phyloP scores from a whole-genome alignment of 2,329 filamentous ascomycete species.

The Calonectria fujianensis region DNA sequence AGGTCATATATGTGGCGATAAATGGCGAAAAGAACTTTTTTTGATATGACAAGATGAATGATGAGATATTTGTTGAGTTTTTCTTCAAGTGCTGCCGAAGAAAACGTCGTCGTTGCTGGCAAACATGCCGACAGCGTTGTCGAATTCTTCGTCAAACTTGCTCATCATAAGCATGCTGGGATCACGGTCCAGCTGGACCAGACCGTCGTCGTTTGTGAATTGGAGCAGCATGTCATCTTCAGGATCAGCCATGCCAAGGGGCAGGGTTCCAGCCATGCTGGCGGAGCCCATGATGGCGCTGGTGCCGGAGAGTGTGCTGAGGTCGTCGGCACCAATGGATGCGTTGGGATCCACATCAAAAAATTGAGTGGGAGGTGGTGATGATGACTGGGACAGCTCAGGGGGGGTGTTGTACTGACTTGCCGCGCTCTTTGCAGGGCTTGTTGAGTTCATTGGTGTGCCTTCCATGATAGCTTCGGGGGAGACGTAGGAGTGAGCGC shows the following conservation, averaged over 20 bases:
- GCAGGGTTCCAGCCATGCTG: slow-evolving; percentile 58
- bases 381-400: slow-evolving; percentile 77
- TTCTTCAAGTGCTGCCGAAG: slow-evolving; percentile 64
- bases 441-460: slow-evolving; percentile 62
- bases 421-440: slow-evolving; percentile 70
- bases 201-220: slow-evolving; percentile 65
- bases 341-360: slow-evolving; percentile 68
- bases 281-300: slow-evolving; percentile 59
- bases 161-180: slow-evolving; percentile 69
- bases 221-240: slow-evolving; percentile 67
- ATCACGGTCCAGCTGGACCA: slow-evolving; percentile 67
- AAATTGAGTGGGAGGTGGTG: slow-evolving; percentile 70
- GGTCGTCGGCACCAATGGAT: slow-evolving; percentile 56
- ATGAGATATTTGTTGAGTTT: neutral
- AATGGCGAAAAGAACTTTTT: slow-evolving; percentile 41
- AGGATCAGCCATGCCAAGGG: slow-evolving; percentile 60
- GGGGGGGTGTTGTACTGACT: slow-evolving; percentile 76
- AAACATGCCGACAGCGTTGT: slow-evolving; percentile 71
- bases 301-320: slow-evolving; percentile 56
- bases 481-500: slow-evolving; percentile 67
- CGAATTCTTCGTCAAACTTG: slow-evolving; percentile 74
- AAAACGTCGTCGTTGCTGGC: slow-evolving; percentile 71
- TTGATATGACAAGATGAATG: slow-evolving; percentile 19
- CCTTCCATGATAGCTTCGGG: slow-evolving; percentile 66
- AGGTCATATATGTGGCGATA: slow-evolving; percentile 38